Evolutionary conservation across 2,329 filamentous ascomycete species (phyloP).

Genomic region (Myriosclerotinia duriaeana): DNA sequence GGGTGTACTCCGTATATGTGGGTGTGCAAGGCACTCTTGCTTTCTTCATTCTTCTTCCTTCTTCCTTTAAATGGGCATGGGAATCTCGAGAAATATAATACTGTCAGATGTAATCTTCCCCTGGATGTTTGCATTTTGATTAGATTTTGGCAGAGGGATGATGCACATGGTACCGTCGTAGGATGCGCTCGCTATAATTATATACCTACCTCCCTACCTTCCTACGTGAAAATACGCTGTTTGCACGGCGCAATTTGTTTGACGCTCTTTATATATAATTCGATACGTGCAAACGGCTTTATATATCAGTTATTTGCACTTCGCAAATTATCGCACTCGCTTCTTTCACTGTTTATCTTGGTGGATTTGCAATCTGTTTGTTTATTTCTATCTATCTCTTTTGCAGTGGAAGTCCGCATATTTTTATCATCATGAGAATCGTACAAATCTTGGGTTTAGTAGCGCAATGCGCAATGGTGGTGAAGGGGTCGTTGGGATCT

Average conservation of each 20-base stretch:
- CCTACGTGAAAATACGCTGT: not conserved
- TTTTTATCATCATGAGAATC: not conserved
- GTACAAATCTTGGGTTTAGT: not conserved
- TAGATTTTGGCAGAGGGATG: not conserved
- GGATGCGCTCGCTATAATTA: slow-evolving; percentile 1
- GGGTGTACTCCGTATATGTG: no score
- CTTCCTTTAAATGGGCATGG: not conserved
- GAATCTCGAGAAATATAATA: not conserved
- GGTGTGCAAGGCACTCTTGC: not conserved
- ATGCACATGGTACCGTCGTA: not conserved
- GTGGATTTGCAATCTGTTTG: not conserved
- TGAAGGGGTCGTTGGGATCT: not conserved
- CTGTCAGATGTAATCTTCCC: not conserved
- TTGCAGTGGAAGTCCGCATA: not conserved
- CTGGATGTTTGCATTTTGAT: not conserved
- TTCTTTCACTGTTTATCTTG: not conserved
- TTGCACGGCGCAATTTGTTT: not conserved
- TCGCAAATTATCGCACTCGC: not conserved
- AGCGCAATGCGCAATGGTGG: slow-evolving; percentile 1
- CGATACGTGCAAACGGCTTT: not conserved
- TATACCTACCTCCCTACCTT: not conserved
- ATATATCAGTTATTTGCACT: not conserved
- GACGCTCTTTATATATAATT: not conserved
- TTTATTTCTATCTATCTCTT: not conserved
- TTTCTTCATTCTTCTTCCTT: not conserved